Percentiles rank a stretch among this genome's conserved stretches.
These are phyloP conservation scores for Chenopodium formosanum DNA, from an alignment of 148 eudicot genomes.

Conservation along the genomic window DNA sequence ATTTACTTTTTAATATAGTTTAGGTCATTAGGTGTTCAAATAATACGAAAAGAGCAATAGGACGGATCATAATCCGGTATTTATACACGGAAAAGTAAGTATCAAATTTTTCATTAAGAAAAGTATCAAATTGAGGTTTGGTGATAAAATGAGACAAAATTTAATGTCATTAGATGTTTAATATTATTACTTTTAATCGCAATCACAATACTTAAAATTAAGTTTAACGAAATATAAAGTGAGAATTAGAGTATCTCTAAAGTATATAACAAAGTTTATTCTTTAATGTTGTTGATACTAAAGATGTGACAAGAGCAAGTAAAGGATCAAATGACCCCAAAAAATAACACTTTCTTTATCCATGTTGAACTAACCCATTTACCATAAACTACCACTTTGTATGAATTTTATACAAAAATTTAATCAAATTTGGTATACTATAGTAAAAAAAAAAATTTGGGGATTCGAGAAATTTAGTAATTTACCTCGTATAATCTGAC, in stretches of 20 bases:
- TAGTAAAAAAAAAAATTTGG: too few species aligned
- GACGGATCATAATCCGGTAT: too few species aligned
- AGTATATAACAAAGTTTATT: neutral
- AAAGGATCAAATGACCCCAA: slow-evolving; percentile 12
- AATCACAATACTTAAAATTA: neutral
- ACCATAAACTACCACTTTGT: neutral
- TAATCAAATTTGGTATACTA: too few species aligned
- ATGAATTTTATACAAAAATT: neutral
- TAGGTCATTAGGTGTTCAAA: too few species aligned
- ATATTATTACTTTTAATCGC: neutral
- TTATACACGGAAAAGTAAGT: too few species aligned
- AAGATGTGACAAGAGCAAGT: neutral
- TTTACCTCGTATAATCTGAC: slow-evolving; percentile 83
- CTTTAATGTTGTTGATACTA: neutral
- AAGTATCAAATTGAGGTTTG: neutral
- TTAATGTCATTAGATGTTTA: too few species aligned
- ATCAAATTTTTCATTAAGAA: too few species aligned
- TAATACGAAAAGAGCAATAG: too few species aligned
- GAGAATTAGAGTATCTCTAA: neutral
- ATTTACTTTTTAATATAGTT: too few species aligned
- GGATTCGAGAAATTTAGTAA: neutral
- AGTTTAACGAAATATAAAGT: neutral
- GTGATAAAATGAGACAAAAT: neutral
- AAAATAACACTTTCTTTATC: neutral
- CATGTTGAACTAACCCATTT: neutral